Evolutionary conservation across 768 basidiomycete genomes (phyloP).

Genomic region (Tricholoma furcatifolium): DNA sequence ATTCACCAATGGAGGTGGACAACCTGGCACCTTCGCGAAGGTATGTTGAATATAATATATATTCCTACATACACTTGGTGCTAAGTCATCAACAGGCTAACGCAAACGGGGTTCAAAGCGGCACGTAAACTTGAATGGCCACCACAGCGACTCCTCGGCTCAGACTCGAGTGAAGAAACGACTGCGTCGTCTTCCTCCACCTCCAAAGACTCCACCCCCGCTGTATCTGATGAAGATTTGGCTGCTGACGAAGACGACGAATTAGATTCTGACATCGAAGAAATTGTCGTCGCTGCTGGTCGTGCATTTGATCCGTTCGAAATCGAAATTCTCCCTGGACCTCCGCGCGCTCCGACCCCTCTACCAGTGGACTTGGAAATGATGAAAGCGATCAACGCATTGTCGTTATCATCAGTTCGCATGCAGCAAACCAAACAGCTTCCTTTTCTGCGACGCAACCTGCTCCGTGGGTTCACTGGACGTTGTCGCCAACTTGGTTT

Average conservation of each 20-base stretch:
- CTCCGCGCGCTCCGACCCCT: conserved; percentile 9
- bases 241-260: not conserved
- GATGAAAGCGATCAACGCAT: conserved; percentile 30
- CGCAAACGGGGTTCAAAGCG: conserved; percentile 17
- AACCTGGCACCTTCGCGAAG: not conserved
- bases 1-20: conserved; percentile 14
- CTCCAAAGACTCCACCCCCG: not conserved
- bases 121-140: conserved; percentile 23
- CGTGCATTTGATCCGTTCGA: conserved; percentile 16
- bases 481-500: conserved; percentile 40
- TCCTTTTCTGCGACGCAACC: conserved; percentile 57
- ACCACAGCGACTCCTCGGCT: not conserved
- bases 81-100: not conserved
- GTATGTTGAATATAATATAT: not conserved
- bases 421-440: conserved; percentile 40
- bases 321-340: conserved; percentile 17
- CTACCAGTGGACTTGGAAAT: conserved; percentile 19
- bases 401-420: conserved; percentile 29
- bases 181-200: conserved; percentile 3
- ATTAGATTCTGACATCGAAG: conserved; percentile 5
- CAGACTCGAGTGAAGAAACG: conserved; percentile 11
- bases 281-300: conserved; percentile 7
- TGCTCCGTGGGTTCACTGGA: conserved; percentile 46
- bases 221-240: conserved; percentile 1
- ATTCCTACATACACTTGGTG: not conserved